A percentile compares a stretch with the other conserved stretches of the same genome.
phyloP scores from a whole-genome alignment of 2,329 filamentous ascomycete species.

The Cadophora sp. region DNA sequence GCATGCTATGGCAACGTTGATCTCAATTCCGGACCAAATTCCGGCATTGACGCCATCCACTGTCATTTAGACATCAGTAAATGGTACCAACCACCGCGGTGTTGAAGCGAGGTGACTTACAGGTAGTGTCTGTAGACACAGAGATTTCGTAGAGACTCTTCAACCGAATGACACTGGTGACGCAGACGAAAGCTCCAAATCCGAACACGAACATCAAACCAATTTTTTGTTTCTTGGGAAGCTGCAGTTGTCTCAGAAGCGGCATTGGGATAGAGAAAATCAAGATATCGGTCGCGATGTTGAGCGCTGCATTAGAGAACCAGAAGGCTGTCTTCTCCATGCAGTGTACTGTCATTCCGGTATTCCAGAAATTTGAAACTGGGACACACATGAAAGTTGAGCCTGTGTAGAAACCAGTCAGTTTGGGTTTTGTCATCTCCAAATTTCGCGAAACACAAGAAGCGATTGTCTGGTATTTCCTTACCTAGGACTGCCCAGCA shows the following conservation, averaged over 20 bases:
- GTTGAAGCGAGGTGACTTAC: constrained; percentile 8
- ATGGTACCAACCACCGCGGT: background rate
- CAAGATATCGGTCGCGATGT: constrained; percentile 31
- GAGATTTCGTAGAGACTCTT: constrained; percentile 28
- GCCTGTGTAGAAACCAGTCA: too few species aligned
- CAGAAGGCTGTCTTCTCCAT: constrained; percentile 19
- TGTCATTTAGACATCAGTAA: background rate
- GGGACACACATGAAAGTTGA: too few species aligned
- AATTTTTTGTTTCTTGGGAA: constrained; percentile 30
- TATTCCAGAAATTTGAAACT: too few species aligned
- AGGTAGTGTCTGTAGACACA: constrained; percentile 22
- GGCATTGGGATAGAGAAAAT: constrained; percentile 29
- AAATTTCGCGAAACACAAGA: too few species aligned
- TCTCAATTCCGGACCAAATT: constrained; percentile 55
- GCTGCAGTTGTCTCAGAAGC: constrained; percentile 23
- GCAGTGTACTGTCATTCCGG: too few species aligned
- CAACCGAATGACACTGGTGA: constrained; percentile 27
- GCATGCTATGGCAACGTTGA: constrained; percentile 56
- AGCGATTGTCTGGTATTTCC: too few species aligned
- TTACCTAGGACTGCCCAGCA: too few species aligned
- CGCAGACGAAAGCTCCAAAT: constrained; percentile 29
- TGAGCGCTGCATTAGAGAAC: constrained; percentile 30
- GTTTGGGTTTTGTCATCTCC: too few species aligned
- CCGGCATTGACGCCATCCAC: constrained; percentile 24
- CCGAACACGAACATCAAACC: constrained; percentile 29